A percentile compares a stretch with the other conserved stretches of the same genome.
These are phyloP conservation scores for Mucuna pruriens DNA, from an alignment of 306 rosid genomes.

Conservation along the genomic window DNA sequence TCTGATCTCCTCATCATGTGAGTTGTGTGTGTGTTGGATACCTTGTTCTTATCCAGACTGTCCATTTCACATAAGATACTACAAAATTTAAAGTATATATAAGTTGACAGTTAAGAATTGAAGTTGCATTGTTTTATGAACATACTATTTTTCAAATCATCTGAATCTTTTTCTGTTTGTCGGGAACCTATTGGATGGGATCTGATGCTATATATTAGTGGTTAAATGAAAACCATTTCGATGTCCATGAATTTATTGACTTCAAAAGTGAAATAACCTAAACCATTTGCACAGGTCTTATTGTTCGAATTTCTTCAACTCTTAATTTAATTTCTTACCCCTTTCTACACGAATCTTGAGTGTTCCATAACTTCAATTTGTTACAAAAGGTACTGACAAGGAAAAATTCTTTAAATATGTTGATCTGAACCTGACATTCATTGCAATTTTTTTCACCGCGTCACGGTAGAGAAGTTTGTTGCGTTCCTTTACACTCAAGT, in stretches of 20 bases:
- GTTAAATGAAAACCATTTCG: background rate
- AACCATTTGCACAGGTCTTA: background rate
- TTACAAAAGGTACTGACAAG: background rate
- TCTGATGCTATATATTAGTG: background rate
- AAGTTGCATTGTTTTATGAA: background rate
- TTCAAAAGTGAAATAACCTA: background rate
- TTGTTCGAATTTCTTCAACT: slow-evolving; percentile 11
- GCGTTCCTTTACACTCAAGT: slow-evolving; percentile 21
- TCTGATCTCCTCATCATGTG: slow-evolving; percentile 5
- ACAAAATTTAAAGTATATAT: background rate
- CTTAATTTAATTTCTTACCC: background rate
- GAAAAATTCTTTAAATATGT: background rate
- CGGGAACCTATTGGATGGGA: background rate
- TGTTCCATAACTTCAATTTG: background rate
- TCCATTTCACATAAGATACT: background rate
- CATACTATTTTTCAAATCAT: background rate
- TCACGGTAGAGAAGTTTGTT: slow-evolving; percentile 27
- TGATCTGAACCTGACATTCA: slow-evolving; percentile 18
- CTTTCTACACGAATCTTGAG: background rate
- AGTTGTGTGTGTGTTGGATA: background rate
- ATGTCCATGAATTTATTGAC: background rate
- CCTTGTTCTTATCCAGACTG: background rate
- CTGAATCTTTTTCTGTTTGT: background rate
- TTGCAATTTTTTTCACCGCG: background rate
- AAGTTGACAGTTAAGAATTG: background rate